phyloP scores from a whole-genome alignment of 1,284 basidiomycete genomes.

The Megacollybia platyphylla region DNA sequence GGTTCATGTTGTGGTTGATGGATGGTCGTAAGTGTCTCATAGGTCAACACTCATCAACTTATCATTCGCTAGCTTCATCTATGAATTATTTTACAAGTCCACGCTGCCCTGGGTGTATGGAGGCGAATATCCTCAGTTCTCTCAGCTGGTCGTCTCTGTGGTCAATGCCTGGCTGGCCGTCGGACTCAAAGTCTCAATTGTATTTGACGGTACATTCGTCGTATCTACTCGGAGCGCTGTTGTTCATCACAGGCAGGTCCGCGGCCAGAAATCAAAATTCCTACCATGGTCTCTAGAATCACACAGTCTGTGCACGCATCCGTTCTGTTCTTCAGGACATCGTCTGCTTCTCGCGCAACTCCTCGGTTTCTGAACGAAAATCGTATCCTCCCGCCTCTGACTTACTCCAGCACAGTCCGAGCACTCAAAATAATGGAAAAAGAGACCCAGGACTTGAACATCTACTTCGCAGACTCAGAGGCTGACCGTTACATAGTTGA shows the following conservation, averaged over 20 bases:
- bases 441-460: slow-evolving; percentile 23
- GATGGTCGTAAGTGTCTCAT: slow-evolving; percentile 67
- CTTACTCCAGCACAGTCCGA: slow-evolving; percentile 47
- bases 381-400: slow-evolving; percentile 68
- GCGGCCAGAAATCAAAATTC: slow-evolving; percentile 62
- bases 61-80: slow-evolving; percentile 54
- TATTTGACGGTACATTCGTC: slow-evolving; percentile 73
- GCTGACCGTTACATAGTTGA: slow-evolving; percentile 81
- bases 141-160: slow-evolving; percentile 33
- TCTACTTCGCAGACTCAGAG: slow-evolving; percentile 76
- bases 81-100: slow-evolving; percentile 50
- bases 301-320: slow-evolving; percentile 50
- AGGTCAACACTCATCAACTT: slow-evolving; percentile 6
- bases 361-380: slow-evolving; percentile 63
- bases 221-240: background rate
- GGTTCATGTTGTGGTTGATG: slow-evolving; percentile 60
- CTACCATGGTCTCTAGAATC: slow-evolving; percentile 51
- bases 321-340: slow-evolving; percentile 78
- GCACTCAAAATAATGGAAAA: slow-evolving; percentile 35
- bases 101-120: slow-evolving; percentile 76
- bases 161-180: slow-evolving; percentile 62
- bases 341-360: slow-evolving; percentile 50
- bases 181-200: slow-evolving; percentile 70
- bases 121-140: slow-evolving; percentile 65
- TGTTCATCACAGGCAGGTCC: slow-evolving; percentile 34